phyloP scores from a whole-genome alignment of 2,329 filamentous ascomycete species.

The Pseudogymnoascus destructans region DNA sequence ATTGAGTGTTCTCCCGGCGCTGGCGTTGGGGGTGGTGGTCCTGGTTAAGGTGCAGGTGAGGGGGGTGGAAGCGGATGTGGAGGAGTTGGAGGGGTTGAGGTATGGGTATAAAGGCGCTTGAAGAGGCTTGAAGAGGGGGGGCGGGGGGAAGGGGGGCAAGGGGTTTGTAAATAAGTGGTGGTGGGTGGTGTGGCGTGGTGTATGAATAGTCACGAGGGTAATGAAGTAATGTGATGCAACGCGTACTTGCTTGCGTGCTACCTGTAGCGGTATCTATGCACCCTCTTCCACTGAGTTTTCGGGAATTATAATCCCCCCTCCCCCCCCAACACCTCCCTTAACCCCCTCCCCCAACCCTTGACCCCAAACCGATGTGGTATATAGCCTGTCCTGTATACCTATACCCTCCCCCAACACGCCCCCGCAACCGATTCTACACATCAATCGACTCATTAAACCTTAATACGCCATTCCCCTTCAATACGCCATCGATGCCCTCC shows the following conservation, averaged over 20 bases:
- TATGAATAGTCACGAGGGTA: not conserved
- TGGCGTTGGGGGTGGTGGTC: constrained; percentile 49
- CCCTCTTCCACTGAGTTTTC: not conserved
- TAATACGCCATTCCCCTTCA: constrained; percentile 76
- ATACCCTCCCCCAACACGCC: not conserved
- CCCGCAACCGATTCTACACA: constrained; percentile 30
- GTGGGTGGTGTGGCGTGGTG: not conserved
- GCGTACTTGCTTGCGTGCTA: not conserved
- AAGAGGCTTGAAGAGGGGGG: no score
- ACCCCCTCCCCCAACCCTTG: not conserved
- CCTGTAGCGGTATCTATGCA: not conserved
- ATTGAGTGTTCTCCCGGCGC: constrained; percentile 35
- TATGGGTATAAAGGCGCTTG: constrained; percentile 58
- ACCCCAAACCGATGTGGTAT: not conserved
- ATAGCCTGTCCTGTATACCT: not conserved
- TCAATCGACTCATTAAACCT: constrained; percentile 90
- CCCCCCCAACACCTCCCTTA: not conserved
- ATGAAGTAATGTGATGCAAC: not conserved
- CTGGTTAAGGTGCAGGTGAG: constrained; percentile 53
- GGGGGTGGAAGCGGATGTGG: constrained; percentile 54
- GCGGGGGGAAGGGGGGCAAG: no score
- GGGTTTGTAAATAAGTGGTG: not conserved
- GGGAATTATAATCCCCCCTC: not conserved
- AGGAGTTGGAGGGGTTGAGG: constrained; percentile 46
- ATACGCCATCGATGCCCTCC: constrained; percentile 73